Evolutionary conservation across 2,329 filamentous ascomycete genomes (phyloP).

Genomic region (Aspergillus brasiliensis): DNA sequence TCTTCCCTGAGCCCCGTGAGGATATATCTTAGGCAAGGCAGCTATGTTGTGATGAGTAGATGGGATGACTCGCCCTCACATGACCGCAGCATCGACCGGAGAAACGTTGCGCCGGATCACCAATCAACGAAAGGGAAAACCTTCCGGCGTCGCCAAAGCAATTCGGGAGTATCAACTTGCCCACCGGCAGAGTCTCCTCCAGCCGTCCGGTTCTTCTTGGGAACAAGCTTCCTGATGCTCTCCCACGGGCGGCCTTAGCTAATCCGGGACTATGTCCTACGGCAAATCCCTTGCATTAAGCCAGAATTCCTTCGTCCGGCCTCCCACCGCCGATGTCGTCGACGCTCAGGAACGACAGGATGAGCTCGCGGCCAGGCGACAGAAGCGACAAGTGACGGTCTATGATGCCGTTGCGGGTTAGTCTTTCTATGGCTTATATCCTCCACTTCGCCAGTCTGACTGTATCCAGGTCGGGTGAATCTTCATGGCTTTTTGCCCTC

Average conservation of each 20-base stretch:
- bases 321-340: slow-evolving; percentile 10
- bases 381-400: slow-evolving; percentile 48
- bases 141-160: not conserved
- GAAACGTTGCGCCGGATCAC: not conserved
- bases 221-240: slow-evolving; percentile 13
- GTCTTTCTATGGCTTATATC: not conserved
- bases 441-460: slow-evolving; percentile 13
- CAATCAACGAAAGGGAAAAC: not conserved
- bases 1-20: no score
- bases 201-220: not conserved
- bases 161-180: not conserved
- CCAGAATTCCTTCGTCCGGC: slow-evolving; percentile 21
- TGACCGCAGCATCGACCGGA: not conserved
- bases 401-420: slow-evolving; percentile 63
- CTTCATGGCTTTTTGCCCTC: slow-evolving; percentile 36
- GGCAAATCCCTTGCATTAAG: slow-evolving; percentile 23
- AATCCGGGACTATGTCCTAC: slow-evolving; percentile 23
- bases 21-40: not conserved
- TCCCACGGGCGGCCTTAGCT: slow-evolving; percentile 5
- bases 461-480: slow-evolving; percentile 49
- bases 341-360: slow-evolving; percentile 1
- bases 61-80: not conserved
- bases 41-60: not conserved
- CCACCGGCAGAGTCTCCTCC: not conserved
- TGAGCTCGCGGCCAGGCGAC: slow-evolving; percentile 16